Evolutionary conservation across 2,329 filamentous ascomycete genomes (phyloP), one percentile per base, ranked within the genome.

Genomic region (Fonsecaea erecta): DNA sequence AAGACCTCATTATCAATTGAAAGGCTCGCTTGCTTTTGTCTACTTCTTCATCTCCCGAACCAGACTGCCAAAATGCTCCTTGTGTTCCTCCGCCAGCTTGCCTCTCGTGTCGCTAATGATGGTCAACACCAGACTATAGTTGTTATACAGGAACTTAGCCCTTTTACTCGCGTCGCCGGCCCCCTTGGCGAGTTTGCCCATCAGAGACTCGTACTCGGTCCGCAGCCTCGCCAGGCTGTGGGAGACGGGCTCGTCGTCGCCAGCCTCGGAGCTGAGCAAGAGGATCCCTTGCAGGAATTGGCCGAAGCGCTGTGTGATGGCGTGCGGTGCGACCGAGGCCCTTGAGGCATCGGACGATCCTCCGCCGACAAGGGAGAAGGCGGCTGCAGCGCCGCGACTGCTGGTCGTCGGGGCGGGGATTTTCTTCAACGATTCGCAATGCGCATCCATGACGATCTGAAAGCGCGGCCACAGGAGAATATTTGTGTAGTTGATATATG

Each of bases 391-490:
- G 30, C 80, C 79, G 2, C 84, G 80, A 21, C 76, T 76, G 1
- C 77, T 56, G n/a, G 79, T 77, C 43, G 28, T 37, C 12, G 57
- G 57, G 1, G 77, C 76, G 1, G 83, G 82, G 52, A 82, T 78
- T 65, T 83, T 84, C 58, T 90, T 90, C 37, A 99, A 84, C 0
- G 92, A 96, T 60, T 97, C 93, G 79, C 91, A 93, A 75, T 99
- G 95, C 62, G 89, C 85, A 75, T 97, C 93, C 88, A 99, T 96
- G 72, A 97, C 88, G 63, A 92, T 86, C 77, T 99, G 96, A 73
- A 99, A 91, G 28, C 94, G 89, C 7, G 95, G 95, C 95, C 95
- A 99, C 5, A 99, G 86, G 2, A 95, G 86, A 92, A 99, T 99
- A 74, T 90, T 93, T 4, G 92, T 96, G 52, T 88, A 93, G 76